Evolutionary conservation across 306 rosid species (phyloP).

Genomic region (Alnus rubra): DNA sequence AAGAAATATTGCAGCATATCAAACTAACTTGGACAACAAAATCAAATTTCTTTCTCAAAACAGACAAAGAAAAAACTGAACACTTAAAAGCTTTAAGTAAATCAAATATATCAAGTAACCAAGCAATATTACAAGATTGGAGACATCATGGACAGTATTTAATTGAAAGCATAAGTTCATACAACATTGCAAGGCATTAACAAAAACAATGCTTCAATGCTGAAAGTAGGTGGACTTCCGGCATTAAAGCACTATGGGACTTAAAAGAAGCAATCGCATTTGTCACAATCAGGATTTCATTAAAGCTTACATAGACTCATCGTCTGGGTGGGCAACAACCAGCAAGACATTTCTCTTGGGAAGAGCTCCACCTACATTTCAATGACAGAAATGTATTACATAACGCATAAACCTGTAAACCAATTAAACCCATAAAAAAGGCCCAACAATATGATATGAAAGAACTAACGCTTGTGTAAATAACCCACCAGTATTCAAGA

Average conservation of each 20-base stretch:
- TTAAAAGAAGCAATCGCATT: background rate
- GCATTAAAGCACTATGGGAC: background rate
- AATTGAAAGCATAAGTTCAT: background rate
- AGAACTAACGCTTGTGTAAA: background rate
- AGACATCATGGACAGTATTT: background rate
- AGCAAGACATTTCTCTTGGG: constrained; percentile 63
- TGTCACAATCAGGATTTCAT: background rate
- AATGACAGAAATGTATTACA: background rate
- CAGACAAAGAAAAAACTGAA: background rate
- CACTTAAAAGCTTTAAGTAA: background rate
- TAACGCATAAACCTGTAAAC: background rate
- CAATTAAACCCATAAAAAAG: background rate
- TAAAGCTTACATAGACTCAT: constrained; percentile 78
- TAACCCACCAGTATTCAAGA: constrained; percentile 40
- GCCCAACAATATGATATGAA: background rate
- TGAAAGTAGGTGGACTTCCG: background rate
- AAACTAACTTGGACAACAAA: background rate
- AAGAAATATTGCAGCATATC: background rate
- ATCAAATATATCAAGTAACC: background rate
- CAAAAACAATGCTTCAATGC: background rate
- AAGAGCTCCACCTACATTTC: constrained; percentile 44
- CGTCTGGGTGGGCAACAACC: constrained; percentile 88
- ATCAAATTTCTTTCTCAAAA: background rate
- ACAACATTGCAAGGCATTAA: background rate
- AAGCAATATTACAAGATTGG: background rate